A percentile compares a stretch with the other conserved stretches of the same genome.
These are phyloP conservation scores for Fomitopsis palustris DNA, from an alignment of 1,284 basidiomycete species.

Conservation along the genomic window DNA sequence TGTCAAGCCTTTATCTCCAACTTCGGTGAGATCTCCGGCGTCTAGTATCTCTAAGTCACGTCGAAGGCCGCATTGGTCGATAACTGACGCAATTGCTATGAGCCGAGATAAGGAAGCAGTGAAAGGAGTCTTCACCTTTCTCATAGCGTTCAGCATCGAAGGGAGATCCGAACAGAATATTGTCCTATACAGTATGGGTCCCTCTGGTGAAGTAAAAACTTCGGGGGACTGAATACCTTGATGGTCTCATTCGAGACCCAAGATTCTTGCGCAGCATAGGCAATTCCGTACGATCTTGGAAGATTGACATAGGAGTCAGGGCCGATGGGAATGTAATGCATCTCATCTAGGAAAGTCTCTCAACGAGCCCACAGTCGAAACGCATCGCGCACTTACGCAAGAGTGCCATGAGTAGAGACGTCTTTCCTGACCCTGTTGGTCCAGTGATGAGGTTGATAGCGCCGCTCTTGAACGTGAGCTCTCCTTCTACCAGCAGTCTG, in stretches of 20 bases:
- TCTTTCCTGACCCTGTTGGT: constrained; percentile 51
- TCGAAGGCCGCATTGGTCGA: constrained; percentile 61
- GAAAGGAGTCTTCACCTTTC: constrained; percentile 27
- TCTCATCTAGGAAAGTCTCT: constrained; percentile 37
- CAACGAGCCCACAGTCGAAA: no score
- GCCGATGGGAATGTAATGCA: constrained; percentile 55
- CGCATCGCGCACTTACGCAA: constrained; percentile 29
- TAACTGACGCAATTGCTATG: constrained; percentile 37
- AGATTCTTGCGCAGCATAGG: constrained; percentile 75
- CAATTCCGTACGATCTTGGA: constrained; percentile 61
- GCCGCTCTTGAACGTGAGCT: constrained; percentile 53
- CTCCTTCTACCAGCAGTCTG: constrained; percentile 43
- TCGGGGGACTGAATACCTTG: constrained; percentile 21
- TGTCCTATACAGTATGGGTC: constrained; percentile 29
- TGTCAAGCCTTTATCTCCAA: constrained; percentile 62
- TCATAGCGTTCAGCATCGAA: constrained; percentile 42
- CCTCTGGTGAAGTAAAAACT: neutral
- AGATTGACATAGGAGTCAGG: constrained; percentile 63
- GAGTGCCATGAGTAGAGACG: constrained; percentile 47
- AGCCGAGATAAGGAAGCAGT: neutral
- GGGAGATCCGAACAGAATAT: constrained; percentile 41
- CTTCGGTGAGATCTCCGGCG: constrained; percentile 72
- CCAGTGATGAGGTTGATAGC: constrained; percentile 61
- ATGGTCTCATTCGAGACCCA: constrained; percentile 66
- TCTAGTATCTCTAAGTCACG: constrained; percentile 67